A percentile compares a stretch with the other conserved stretches of the same genome.
Evolutionary conservation across 2,329 filamentous ascomycete genomes (phyloP).

Genomic region (Stagonosporopsis chrysanthemi): DNA sequence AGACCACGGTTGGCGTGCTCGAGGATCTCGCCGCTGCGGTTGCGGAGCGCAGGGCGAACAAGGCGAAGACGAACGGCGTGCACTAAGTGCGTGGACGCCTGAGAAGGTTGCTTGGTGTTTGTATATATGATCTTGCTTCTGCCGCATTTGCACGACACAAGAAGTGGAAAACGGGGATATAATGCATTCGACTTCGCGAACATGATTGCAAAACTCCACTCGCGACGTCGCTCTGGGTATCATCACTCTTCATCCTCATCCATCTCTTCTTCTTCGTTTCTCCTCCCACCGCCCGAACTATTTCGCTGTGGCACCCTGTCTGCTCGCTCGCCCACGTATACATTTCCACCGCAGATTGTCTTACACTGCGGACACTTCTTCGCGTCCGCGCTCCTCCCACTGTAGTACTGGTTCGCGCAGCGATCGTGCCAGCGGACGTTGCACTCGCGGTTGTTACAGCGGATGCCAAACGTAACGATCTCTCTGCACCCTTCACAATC

Average conservation of each 20-base stretch:
- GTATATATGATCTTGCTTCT: conserved; percentile 20
- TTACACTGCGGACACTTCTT: conserved; percentile 45
- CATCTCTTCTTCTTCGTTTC: conserved; percentile 7
- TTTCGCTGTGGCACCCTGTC: conserved; percentile 23
- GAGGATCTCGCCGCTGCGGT: conserved; percentile 88
- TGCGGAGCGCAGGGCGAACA: conserved; percentile 70
- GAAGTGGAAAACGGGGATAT: conserved; percentile 7
- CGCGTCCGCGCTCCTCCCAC: conserved; percentile 18
- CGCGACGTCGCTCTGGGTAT: conserved; percentile 5
- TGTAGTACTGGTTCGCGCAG: conserved; percentile 46
- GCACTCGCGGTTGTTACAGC: conserved; percentile 41
- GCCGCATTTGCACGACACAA: not conserved
- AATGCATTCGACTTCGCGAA: not conserved
- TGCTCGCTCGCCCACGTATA: conserved; percentile 56
- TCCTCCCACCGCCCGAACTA: conserved; percentile 12
- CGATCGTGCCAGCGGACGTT: conserved; percentile 44
- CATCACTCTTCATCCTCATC: conserved; percentile 19
- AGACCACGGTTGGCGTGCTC: conserved; percentile 79
- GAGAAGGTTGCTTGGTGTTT: not conserved
- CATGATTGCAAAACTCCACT: not conserved
- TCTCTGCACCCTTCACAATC: conserved; percentile 88
- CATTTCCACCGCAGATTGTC: conserved; percentile 54
- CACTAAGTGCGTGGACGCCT: conserved; percentile 21
- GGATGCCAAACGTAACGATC: conserved; percentile 73
- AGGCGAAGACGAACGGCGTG: conserved; percentile 35